Percentiles rank a stretch among this genome's conserved stretches.
Evolutionary conservation across 1,284 basidiomycete species (phyloP).

Genomic region (Cutaneotrichosporon daszewskae): DNA sequence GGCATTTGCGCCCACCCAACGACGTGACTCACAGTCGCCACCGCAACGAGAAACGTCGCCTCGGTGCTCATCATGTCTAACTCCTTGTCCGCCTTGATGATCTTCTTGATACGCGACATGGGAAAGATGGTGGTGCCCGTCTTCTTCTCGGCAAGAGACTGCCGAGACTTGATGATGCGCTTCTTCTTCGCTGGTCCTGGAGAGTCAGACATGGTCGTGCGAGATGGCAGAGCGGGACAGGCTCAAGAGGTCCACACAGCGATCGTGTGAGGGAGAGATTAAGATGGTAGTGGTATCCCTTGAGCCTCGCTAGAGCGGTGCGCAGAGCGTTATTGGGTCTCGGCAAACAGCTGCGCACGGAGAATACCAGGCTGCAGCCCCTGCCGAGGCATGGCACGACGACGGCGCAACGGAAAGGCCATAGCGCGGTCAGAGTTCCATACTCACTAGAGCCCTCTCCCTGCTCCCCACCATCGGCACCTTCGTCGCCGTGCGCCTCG

Average conservation of each 20-base stretch:
- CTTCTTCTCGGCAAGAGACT: slow-evolving; percentile 41
- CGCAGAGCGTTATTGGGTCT: too few relatives aligned
- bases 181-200: slow-evolving; percentile 25
- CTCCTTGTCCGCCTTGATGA: slow-evolving; percentile 51
- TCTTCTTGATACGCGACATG: slow-evolving; percentile 45
- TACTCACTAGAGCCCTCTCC: neutral
- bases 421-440: neutral
- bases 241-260: too few relatives aligned
- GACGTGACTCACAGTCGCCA: slow-evolving; percentile 31
- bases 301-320: too few relatives aligned
- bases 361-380: neutral
- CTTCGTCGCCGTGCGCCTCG: neutral
- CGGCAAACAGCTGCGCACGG: neutral
- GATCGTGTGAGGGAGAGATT: too few relatives aligned
- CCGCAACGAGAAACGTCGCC: slow-evolving; percentile 48
- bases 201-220: slow-evolving; percentile 1
- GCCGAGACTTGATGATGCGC: slow-evolving; percentile 37
- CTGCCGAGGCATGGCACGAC: neutral
- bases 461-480: slow-evolving; percentile 4
- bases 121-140: slow-evolving; percentile 46
- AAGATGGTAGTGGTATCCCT: too few relatives aligned
- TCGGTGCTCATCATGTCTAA: slow-evolving; percentile 48
- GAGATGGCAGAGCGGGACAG: neutral
- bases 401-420: neutral
- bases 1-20: too few relatives aligned